These are phyloP conservation scores for Hypocreales sp. DNA, from an alignment of 2,329 filamentous ascomycete genomes.

Conservation along the genomic window DNA sequence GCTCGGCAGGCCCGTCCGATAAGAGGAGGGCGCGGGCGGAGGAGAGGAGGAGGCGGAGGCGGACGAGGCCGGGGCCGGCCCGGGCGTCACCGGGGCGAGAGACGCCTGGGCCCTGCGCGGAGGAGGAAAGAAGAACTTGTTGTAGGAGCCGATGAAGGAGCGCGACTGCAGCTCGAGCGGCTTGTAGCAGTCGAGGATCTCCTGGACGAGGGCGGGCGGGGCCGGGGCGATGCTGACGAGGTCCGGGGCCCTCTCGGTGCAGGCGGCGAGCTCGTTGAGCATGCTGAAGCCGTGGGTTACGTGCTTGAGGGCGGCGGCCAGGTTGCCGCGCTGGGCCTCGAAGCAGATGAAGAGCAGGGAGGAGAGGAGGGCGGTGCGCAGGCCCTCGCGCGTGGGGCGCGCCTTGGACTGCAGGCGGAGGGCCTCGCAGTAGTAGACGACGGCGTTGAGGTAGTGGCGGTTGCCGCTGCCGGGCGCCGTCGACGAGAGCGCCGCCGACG, in stretches of 20 bases:
- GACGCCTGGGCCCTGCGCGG: not conserved
- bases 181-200: slow-evolving; percentile 23
- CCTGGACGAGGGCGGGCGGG: slow-evolving; percentile 19
- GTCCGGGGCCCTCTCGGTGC: slow-evolving; percentile 17
- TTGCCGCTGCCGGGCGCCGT: slow-evolving; percentile 11
- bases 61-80: too few relatives aligned
- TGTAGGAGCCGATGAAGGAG: slow-evolving; percentile 22
- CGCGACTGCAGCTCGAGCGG: slow-evolving; percentile 22
- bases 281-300: slow-evolving; percentile 23
- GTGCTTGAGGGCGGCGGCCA: slow-evolving; percentile 23
- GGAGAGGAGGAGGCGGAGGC: not conserved
- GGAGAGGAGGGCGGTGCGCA: slow-evolving; percentile 22
- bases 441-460: slow-evolving; percentile 22
- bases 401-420: slow-evolving; percentile 22
- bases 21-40: slow-evolving; percentile 2
- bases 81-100: too few relatives aligned
- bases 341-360: slow-evolving; percentile 26
- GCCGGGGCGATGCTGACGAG: slow-evolving; percentile 21
- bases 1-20: slow-evolving; percentile 12
- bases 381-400: slow-evolving; percentile 17
- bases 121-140: slow-evolving; percentile 16
- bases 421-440: slow-evolving; percentile 24
- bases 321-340: slow-evolving; percentile 22
- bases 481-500: slow-evolving; percentile 6
- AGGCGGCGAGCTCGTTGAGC: slow-evolving; percentile 21